Base-by-base conservation (phyloP, 345 rosid species). In the Lepidium sativum region DNA sequence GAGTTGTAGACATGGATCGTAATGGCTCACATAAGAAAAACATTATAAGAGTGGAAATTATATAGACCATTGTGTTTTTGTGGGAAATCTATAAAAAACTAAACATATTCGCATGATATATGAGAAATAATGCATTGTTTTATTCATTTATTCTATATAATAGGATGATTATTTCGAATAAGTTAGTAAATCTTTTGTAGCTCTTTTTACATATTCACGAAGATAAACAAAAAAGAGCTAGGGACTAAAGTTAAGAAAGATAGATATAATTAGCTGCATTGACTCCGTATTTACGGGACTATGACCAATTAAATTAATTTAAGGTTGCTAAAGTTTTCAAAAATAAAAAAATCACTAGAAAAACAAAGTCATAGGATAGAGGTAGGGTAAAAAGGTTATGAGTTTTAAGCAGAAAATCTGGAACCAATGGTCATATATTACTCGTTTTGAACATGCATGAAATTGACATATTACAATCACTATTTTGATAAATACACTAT, bases 231-330 rank as follows among this genome's bases (percentile, higher is more conserved):
- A 4, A 45, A 70, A 33, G 25, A n/a, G 56, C 33, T 55, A 57
- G 23, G 29, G 27, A 20, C 14, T 45, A 51, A 55, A 45, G 61
- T 39, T 34, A 47, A 39, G 37, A 21, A 53, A 55, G 47, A 58
- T 60, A 27, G 29, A 27, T 27, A 27, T 7, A 27, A 27, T 27
- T n/a, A 67, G 9, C 41, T 32, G 29, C 67, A 37, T 52, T 67
- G 77, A 51, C 67, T 63, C 67, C 72, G 31, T 62, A n/a, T 48
- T 38, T 63, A 64, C 43, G 72, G 67, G 71, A 25, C 64, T 41
- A 40, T 33, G 6, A 15, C 8, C 51, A 54, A 49, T 57, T 47
- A 44, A 14, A 16, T n/a, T n/a, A n/a, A n/a, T n/a, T n/a, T n/a
- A n/a, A n/a, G n/a, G n/a, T n/a, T n/a, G n/a, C n/a, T n/a, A n/a